Conservation (phyloP, 1,139 yeast genomes). For the Saccharomyces uvarum region DNA sequence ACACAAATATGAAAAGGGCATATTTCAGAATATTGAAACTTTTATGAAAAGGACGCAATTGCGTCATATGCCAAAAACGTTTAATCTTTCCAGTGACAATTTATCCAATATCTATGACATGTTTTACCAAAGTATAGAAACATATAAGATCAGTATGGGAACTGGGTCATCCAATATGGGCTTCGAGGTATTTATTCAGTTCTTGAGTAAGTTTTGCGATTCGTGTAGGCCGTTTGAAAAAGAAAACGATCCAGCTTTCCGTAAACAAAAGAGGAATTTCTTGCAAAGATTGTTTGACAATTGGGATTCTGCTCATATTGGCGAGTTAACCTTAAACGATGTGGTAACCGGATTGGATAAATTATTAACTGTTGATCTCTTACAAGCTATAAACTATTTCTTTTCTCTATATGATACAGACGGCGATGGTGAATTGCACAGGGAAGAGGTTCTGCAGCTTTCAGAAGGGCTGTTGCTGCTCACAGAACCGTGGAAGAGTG, state of each 20-base stretch:
- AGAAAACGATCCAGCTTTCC: conserved; percentile 34
- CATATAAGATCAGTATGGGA: conserved; percentile 58
- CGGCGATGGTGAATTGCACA: conserved; percentile 55
- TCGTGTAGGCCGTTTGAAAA: conserved; percentile 50
- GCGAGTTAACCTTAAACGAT: conserved; percentile 58
- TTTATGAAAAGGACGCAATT: conserved; percentile 90
- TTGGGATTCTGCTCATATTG: conserved; percentile 56
- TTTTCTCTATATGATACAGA: conserved; percentile 64
- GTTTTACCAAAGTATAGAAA: conserved; percentile 69
- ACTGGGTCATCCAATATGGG: conserved; percentile 69
- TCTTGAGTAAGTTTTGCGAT: conserved; percentile 74
- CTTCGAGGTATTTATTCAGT: conserved; percentile 59
- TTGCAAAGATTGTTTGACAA: conserved; percentile 55
- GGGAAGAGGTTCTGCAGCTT: conserved; percentile 73
- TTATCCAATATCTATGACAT: conserved; percentile 74
- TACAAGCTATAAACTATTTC: conserved; percentile 72
- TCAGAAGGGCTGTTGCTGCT: conserved; percentile 81
- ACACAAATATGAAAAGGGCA: conserved; percentile 62
- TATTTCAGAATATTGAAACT: conserved; percentile 75
- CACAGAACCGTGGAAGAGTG: conserved; percentile 79
- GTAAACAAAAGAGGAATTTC: conserved; percentile 38
- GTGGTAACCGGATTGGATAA: conserved; percentile 67
- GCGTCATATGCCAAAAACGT: conserved; percentile 71
- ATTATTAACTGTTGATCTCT: conserved; percentile 62
- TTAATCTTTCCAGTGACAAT: conserved; percentile 49